Evolutionary conservation across 2,329 filamentous ascomycete genomes (phyloP), one percentile per base, ranked within the genome.

Genomic region (Fusarium praegraminearum): DNA sequence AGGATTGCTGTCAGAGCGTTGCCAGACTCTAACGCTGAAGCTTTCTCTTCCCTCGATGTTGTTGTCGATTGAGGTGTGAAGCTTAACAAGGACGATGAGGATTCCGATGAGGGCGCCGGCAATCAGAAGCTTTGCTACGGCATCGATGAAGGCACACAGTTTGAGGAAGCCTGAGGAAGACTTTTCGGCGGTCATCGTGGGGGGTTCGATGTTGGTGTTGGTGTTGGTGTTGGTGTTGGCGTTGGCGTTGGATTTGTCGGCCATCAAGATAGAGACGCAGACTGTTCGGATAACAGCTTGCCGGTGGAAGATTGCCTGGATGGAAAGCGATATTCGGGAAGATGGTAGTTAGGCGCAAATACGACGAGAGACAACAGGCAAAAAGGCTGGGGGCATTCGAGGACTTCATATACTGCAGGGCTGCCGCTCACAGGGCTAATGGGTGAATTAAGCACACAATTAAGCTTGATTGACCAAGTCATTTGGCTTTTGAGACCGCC

Each of bases 61-160:
- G n/a, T 69, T 50, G 0, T 46, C 26, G 12, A 70, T 30, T 18
- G 51, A 44, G 13, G 5, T 33, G 59, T 32, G 69, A 47, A 70
- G 54, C 18, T 53, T 44, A 3, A 70, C 36, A 6, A 70, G 56
- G n/a, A 71, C 13, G 8, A 71, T 55, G 2, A 70, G 59, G 10
- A 70, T 70, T 20, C 68, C 68, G 11, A 70, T 62, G 7, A 70
- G 64, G n/a, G 68, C 68, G 11, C 68, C 67, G 6, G 64, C 46
- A 8, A 60, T 60, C 3, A 62, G 52, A 33, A 70, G 64, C 50
- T 70, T 70, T 50, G 68, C 56, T 12, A 70, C 8, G 3, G 71
- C 51, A 50, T 70, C 68, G 32, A 70, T 33, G 20, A 70, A 65
- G 44, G 68, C 68, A 2, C 70, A 58, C 32, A 71, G 20, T 20